A percentile compares a stretch with the other conserved stretches of the same genome.
Evolutionary conservation across 495 filamentous ascomycete genomes (phyloP).

Genomic region (Physcia stellaris): DNA sequence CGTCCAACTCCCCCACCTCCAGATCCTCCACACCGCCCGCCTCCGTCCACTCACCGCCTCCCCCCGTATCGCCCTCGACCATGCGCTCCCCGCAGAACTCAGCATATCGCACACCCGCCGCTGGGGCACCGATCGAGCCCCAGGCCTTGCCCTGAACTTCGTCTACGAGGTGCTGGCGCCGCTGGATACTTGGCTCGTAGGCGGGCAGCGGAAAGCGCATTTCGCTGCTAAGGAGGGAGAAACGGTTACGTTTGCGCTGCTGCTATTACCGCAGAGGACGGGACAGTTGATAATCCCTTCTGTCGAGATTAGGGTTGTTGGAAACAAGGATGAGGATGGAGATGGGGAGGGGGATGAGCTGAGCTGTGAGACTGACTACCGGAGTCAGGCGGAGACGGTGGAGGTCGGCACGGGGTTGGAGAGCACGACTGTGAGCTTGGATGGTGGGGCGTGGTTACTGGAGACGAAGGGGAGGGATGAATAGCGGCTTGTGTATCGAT

Average conservation of each 20-base stretch:
- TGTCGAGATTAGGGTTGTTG: conserved; percentile 54
- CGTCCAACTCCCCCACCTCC: conserved; percentile 76
- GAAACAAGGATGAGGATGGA: not conserved
- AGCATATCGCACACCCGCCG: conserved; percentile 61
- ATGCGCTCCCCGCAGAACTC: conserved; percentile 58
- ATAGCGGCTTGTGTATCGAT: too few relatives aligned
- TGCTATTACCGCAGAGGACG: conserved; percentile 65
- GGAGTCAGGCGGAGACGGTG: conserved; percentile 62
- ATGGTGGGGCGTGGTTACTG: conserved; percentile 52
- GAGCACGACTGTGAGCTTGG: conserved; percentile 64
- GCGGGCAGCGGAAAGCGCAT: conserved; percentile 63
- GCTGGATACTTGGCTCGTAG: conserved; percentile 69
- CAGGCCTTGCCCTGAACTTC: conserved; percentile 52
- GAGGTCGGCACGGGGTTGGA: conserved; percentile 60
- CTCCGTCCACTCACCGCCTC: conserved; percentile 18
- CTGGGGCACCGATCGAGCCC: conserved; percentile 37
- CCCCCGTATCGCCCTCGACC: conserved; percentile 43
- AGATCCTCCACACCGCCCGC: conserved; percentile 65
- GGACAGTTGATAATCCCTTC: conserved; percentile 64
- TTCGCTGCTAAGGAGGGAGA: conserved; percentile 49
- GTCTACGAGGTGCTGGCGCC: conserved; percentile 70
- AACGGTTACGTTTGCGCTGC: conserved; percentile 37
- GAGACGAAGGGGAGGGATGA: conserved; percentile 34
- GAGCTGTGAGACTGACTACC: conserved; percentile 66
- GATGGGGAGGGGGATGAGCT: conserved; percentile 18